These are phyloP conservation scores for Cyclotella kingstonii DNA, from an alignment of 108 stramenopile genomes.

Conservation along the genomic window DNA sequence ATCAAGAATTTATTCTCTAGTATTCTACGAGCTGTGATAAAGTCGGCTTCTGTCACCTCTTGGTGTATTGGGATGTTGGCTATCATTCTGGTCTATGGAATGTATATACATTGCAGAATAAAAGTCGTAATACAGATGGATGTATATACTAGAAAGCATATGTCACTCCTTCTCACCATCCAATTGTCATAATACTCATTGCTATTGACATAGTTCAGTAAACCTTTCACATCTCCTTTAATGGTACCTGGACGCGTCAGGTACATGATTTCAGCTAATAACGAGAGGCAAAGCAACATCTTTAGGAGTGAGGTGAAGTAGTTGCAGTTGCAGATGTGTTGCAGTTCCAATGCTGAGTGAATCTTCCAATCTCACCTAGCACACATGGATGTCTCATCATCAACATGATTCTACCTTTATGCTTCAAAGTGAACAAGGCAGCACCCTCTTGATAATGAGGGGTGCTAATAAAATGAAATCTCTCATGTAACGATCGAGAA, in stretches of 20 bases:
- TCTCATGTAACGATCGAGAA: not conserved
- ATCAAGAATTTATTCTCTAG: constrained; percentile 44
- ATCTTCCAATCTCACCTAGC: constrained; percentile 8
- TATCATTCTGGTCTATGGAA: constrained; percentile 25
- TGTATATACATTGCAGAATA: too few species aligned
- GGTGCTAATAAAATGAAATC: constrained; percentile 33
- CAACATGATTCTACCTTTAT: constrained; percentile 27
- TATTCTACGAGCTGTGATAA: constrained; percentile 27
- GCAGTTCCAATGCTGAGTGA: not conserved
- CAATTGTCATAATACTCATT: constrained; percentile 37
- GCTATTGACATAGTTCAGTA: constrained; percentile 17
- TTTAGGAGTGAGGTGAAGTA: not conserved
- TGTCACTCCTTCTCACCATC: constrained; percentile 7
- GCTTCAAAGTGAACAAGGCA: constrained; percentile 16
- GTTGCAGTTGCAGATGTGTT: too few species aligned
- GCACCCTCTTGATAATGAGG: constrained; percentile 39
- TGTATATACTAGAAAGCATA: not conserved
- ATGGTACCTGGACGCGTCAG: constrained; percentile 2
- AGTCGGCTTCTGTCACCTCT: constrained; percentile 28
- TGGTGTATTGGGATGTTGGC: constrained; percentile 16
- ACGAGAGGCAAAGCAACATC: not conserved
- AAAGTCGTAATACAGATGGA: not conserved
- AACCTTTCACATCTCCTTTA: constrained; percentile 17
- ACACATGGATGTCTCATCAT: constrained; percentile 31
- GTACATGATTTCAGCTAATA: constrained; percentile 6